Percentiles rank a stretch among this genome's conserved stretches.
These are phyloP conservation scores for Aspergillus heteromorphus DNA, from an alignment of 495 filamentous ascomycete species.

Conservation along the genomic window DNA sequence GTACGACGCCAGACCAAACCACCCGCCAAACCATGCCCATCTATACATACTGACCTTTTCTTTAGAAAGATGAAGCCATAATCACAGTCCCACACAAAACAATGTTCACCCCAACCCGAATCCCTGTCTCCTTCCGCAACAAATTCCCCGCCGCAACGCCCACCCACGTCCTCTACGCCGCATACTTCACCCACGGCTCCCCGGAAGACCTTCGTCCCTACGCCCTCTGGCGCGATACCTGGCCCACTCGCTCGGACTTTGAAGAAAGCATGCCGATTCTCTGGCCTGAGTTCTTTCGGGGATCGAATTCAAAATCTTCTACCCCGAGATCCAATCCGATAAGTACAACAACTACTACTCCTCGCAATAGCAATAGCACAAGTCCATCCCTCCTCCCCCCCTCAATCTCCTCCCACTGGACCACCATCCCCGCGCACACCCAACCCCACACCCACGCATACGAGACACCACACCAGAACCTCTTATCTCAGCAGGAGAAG, in stretches of 20 bases:
- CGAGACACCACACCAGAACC: conserved; percentile 36
- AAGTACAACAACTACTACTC: too few relatives aligned
- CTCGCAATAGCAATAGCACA: too few relatives aligned
- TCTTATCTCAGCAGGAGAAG: conserved; percentile 55
- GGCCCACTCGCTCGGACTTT: conserved; percentile 59
- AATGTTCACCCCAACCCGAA: conserved; percentile 56
- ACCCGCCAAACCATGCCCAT: not conserved
- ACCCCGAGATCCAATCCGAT: not conserved
- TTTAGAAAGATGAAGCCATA: conserved; percentile 47
- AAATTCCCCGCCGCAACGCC: conserved; percentile 47
- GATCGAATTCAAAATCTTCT: conserved; percentile 10
- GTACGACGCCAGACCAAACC: conserved; percentile 34
- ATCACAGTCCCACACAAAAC: conserved; percentile 57
- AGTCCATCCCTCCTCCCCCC: conserved; percentile 37
- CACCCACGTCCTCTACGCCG: conserved; percentile 67
- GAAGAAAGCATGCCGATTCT: conserved; percentile 59
- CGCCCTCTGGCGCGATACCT: conserved; percentile 60
- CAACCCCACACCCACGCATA: conserved; percentile 19
- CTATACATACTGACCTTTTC: not conserved
- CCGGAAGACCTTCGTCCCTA: conserved; percentile 28
- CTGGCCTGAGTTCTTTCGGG: conserved; percentile 48
- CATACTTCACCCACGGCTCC: conserved; percentile 53
- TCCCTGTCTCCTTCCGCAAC: conserved; percentile 44
- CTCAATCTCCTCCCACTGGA: conserved; percentile 37
- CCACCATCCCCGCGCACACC: conserved; percentile 17